Percentiles rank a stretch among this genome's conserved stretches.
Evolutionary conservation across 2,329 filamentous ascomycete species (phyloP).

Genomic region (Harringtonia aguacate): DNA sequence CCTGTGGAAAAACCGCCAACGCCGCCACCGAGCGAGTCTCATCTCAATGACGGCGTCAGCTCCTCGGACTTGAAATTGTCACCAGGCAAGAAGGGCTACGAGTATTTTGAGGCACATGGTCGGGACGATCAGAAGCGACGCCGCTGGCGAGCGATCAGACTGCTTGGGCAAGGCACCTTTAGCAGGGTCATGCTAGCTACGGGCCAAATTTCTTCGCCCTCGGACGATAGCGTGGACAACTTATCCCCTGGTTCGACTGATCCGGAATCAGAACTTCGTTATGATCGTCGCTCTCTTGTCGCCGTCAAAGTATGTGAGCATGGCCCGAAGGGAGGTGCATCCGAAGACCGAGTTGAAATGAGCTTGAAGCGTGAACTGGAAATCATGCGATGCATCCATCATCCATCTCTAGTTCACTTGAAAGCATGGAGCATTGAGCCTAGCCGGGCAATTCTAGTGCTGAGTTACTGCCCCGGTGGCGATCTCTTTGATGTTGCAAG

Average conservation of each 20-base stretch:
- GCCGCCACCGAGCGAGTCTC: slow-evolving; percentile 70
- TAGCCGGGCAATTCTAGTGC: slow-evolving; percentile 69
- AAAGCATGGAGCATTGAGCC: slow-evolving; percentile 86
- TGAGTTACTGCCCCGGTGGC: slow-evolving; percentile 88
- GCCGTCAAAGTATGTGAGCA: slow-evolving; percentile 95
- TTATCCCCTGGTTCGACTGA: slow-evolving; percentile 21
- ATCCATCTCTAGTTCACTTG: slow-evolving; percentile 83
- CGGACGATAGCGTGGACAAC: slow-evolving; percentile 29
- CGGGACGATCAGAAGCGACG: slow-evolving; percentile 59
- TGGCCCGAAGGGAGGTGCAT: slow-evolving; percentile 84
- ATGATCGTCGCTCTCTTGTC: slow-evolving; percentile 68
- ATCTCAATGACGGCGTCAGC: slow-evolving; percentile 27
- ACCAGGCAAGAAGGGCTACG: slow-evolving; percentile 30
- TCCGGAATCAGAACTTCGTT: slow-evolving; percentile 19
- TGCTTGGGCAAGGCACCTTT: slow-evolving; percentile 88
- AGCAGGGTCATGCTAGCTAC: slow-evolving; percentile 89
- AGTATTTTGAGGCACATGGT: slow-evolving; percentile 61
- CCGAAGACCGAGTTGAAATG: slow-evolving; percentile 86
- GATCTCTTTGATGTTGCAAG: slow-evolving; percentile 92
- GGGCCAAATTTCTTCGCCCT: slow-evolving; percentile 46
- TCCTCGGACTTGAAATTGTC: slow-evolving; percentile 27
- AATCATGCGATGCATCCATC: slow-evolving; percentile 77
- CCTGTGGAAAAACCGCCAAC: slow-evolving; percentile 58
- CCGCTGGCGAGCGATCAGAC: slow-evolving; percentile 68
- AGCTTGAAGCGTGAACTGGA: slow-evolving; percentile 91